Evolutionary conservation across 176 grass and related monocot species (phyloP), one percentile per base, ranked within the genome.

Genomic region (Phragmites australis): DNA sequence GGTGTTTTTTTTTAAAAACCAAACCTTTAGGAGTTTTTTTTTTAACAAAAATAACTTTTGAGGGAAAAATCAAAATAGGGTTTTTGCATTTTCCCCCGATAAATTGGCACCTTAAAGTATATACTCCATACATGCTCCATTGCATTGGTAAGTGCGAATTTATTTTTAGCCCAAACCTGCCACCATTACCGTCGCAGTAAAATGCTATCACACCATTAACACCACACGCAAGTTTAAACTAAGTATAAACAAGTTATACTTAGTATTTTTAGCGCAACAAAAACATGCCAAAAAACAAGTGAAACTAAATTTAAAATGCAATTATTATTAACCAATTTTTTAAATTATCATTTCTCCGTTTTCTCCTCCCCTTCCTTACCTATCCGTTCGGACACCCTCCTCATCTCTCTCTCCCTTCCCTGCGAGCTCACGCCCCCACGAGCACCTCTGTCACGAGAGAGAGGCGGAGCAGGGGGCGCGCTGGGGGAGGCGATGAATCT

Each of bases 401-500:
- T 58, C 55, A 32, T 60, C 31, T 53, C 18, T 18, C 25, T 32
- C 25, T n/a, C 72, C 56, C 56, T 70, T 49, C 68, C 75, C 48
- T 8, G 50, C 74, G 68, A 71, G 79, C 72, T 62, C 44, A 19
- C 32, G 41, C 52, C 32, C 72, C 64, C 80, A 64, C 68, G 74
- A 65, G 67, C 63, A 64, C 63, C 71, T 18, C 75, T 64, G 74
- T 23, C 46, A 75, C 68, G 44, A 41, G 80, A 45, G 74, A 72
- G 49, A 21, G 58, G 57, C 26, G 40, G 13, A n/a, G 83, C 73
- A 73, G 62, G 26, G 41, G 45, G 39, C 47, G 26, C 52, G 19
- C 65, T 21, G 31, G 66, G 60, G 60, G 44, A 76, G 78, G 64
- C 26, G 82, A 89, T 89, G 87, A 82, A 89, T 85, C 87, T 70